Evolutionary conservation across 176 grass and related monocot species (phyloP).

Genomic region (Olyra latifolia): DNA sequence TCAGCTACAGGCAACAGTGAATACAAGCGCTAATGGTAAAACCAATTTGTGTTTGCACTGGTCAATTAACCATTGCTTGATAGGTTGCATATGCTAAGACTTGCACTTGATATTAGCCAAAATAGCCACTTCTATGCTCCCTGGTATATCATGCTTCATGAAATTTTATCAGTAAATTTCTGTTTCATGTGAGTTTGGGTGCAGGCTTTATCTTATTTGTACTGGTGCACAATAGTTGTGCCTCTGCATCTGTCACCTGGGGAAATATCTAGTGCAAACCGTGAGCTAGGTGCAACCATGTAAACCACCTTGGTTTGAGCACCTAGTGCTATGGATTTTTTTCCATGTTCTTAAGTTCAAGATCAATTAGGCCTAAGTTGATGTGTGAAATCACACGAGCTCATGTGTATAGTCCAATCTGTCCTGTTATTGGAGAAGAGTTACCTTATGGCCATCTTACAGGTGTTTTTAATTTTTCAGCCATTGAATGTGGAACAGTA

Average conservation of each 20-base stretch:
- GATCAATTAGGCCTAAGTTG: neutral
- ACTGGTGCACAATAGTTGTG: neutral
- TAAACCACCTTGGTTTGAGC: neutral
- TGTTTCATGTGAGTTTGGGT: neutral
- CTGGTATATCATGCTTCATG: slow-evolving; percentile 13
- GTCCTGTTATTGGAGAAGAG: slow-evolving; percentile 10
- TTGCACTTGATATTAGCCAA: neutral
- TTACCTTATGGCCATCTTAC: slow-evolving; percentile 21
- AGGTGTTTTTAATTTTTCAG: slow-evolving; percentile 61
- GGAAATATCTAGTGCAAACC: neutral
- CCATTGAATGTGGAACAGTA: slow-evolving; percentile 89
- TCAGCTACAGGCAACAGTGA: neutral
- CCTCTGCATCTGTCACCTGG: neutral
- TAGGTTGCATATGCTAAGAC: slow-evolving; percentile 7
- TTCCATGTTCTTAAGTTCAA: neutral
- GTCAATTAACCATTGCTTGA: slow-evolving; percentile 5
- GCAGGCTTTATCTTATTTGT: neutral
- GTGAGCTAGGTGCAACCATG: neutral
- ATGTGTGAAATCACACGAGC: neutral
- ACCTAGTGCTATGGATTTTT: slow-evolving; percentile 10
- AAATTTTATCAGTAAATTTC: slow-evolving; percentile 9
- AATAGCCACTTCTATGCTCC: neutral
- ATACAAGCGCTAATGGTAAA: neutral
- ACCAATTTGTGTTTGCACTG: neutral
- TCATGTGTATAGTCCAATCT: neutral